Base-by-base conservation (phyloP, 345 rosid genomes). In the Sisymbrium irio region DNA sequence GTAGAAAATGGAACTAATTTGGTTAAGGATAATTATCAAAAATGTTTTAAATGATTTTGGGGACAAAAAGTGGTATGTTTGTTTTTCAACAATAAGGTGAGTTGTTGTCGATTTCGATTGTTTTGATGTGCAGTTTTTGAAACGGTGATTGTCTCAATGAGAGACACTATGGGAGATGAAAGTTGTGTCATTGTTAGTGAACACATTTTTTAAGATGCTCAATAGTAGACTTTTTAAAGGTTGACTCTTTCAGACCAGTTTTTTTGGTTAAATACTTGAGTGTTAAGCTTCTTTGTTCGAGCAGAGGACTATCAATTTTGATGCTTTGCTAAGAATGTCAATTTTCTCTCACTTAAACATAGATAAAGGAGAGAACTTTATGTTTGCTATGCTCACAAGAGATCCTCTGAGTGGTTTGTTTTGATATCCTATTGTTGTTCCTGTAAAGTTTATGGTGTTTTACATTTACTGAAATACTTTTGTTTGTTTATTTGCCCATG, bases 1-100 rank as follows among this genome's bases (percentile, higher is more conserved):
- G 57, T 67, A 41, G 62, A 75, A 80, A 78, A 39, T 67, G 69
- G 51, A 67, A 60, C n/a, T n/a, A n/a, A n/a, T n/a, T 77, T 18
- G 65, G 65, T 55, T 10, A 25, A 56, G 17, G 46, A 44, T 35
- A 37, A 40, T 14, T 18, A 15, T 6, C 2, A 0, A 50, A 49
- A 32, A 22, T 22, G 25, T 22, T 22, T 22, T 22, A 1, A 22
- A 22, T 11, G 37, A 6, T 30, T 33, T 44, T 7, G 13, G 20
- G 32, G 15, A 1, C n/a, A 14, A 50, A 50, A 35, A 35, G 10
- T 22, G 39, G 39, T 35, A 35, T 35, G 39, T 6, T 35, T 35
- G 57, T 47, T 14, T 62, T n/a, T 44, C 9, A 2, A 2, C 4
- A 17, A 19, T 17, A 4, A 17, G 22, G 50, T 40, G 20, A 22